A percentile compares a stretch with the other conserved stretches of the same genome.
Evolutionary conservation across 371 early-diverging fungal genomes (phyloP).

Genomic region (Apophysomyces sp.): DNA sequence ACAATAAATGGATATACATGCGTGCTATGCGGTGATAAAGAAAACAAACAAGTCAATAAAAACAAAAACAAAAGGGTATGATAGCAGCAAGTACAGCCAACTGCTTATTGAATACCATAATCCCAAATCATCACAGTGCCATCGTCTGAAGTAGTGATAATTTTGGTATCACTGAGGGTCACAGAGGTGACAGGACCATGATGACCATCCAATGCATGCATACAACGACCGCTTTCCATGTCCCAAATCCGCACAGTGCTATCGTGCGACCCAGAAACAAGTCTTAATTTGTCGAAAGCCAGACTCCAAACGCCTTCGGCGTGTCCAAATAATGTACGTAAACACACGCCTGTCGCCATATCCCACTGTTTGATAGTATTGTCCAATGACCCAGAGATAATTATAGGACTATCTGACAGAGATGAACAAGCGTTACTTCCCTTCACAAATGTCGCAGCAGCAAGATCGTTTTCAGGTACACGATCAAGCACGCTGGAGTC

Average conservation of each 20-base stretch:
- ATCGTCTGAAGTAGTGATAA: constrained; percentile 85
- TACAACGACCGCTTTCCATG: constrained; percentile 75
- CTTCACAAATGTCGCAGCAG: not conserved
- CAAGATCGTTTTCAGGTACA: constrained; percentile 6
- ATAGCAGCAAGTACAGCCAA: not conserved
- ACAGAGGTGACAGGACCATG: constrained; percentile 74
- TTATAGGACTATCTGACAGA: constrained; percentile 46
- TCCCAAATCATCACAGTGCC: constrained; percentile 83
- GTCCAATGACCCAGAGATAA: constrained; percentile 87
- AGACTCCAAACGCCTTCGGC: constrained; percentile 89
- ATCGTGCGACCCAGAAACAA: constrained; percentile 92
- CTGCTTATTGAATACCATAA: constrained; percentile 34
- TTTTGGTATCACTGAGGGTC: constrained; percentile 82
- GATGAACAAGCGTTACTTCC: not conserved
- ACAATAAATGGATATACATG: no score
- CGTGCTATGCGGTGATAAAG: not conserved
- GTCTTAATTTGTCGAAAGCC: constrained; percentile 86
- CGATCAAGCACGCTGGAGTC: constrained; percentile 12
- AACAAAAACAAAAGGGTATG: not conserved
- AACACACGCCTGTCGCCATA: constrained; percentile 71
- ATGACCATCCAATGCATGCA: constrained; percentile 74
- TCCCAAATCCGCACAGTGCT: constrained; percentile 95
- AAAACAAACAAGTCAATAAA: not conserved
- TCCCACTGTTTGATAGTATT: constrained; percentile 91
- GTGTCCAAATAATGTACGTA: constrained; percentile 88